Percentiles rank a stretch among this genome's conserved stretches.
These are phyloP conservation scores for Boletus vermiculosoides DNA, from an alignment of 768 basidiomycete genomes.

Conservation along the genomic window DNA sequence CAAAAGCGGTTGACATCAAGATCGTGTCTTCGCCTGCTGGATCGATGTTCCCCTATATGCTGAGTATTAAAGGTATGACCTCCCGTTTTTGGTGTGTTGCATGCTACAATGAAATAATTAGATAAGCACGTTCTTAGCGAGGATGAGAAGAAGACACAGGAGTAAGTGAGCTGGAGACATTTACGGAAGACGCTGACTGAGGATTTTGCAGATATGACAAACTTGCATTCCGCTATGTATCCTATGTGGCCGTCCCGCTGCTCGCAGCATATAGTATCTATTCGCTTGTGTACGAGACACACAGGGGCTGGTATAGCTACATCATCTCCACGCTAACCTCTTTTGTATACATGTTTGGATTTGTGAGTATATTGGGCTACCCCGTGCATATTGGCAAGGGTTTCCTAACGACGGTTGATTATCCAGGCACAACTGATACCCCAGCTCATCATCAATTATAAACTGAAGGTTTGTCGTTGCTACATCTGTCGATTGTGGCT, in stretches of 20 bases:
- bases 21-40: conserved; percentile 61
- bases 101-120: conserved; percentile 20
- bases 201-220: conserved; percentile 67
- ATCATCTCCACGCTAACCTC: conserved; percentile 89
- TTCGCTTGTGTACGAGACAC: conserved; percentile 78
- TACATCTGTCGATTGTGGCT: conserved; percentile 5
- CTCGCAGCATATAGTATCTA: conserved; percentile 76
- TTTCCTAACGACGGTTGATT: conserved; percentile 16
- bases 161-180: conserved; percentile 50
- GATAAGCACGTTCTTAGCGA: conserved; percentile 97
- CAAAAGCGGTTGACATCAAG: conserved; percentile 86
- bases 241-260: conserved; percentile 82
- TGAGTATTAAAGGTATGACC: conserved; percentile 75
- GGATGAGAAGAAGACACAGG: conserved; percentile 97
- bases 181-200: conserved; percentile 24
- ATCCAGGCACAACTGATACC: conserved; percentile 79
- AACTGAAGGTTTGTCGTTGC: conserved; percentile 68
- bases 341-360: conserved; percentile 96
- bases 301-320: conserved; percentile 96
- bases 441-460: conserved; percentile 95
- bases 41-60: conserved; percentile 69
- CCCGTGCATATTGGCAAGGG: not conserved
- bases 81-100: conserved; percentile 12
- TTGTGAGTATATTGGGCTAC: conserved; percentile 57
- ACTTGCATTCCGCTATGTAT: conserved; percentile 92